Evolutionary conservation across 345 rosid species (phyloP).

Genomic region (Corchorus olitorius): DNA sequence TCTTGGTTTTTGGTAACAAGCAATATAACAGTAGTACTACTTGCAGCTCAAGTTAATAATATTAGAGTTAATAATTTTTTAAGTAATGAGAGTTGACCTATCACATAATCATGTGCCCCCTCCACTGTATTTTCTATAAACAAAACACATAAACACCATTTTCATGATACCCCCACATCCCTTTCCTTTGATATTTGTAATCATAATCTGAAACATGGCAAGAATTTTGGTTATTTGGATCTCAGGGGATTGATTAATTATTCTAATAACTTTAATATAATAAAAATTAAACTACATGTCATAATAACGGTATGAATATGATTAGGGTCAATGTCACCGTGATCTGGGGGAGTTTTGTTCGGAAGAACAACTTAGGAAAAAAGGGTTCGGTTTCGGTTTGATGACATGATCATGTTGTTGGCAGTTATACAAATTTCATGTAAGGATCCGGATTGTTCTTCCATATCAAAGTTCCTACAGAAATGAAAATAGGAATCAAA

Average conservation of each 20-base stretch:
- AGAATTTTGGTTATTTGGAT: conserved; percentile 27
- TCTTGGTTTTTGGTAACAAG: conserved; percentile 1
- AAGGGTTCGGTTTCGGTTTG: no score
- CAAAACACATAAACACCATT: conserved; percentile 22
- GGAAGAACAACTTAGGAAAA: no score
- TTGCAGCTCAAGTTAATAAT: neutral
- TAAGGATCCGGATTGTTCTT: neutral
- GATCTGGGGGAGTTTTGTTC: neutral
- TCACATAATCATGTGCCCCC: conserved; percentile 45
- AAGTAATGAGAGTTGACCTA: conserved; percentile 29
- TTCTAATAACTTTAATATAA: neutral
- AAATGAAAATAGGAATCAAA: neutral
- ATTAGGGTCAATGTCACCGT: conserved; percentile 5
- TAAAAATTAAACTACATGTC: neutral
- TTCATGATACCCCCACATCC: conserved; percentile 29
- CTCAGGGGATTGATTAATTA: neutral
- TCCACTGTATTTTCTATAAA: conserved; percentile 31
- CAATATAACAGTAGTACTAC: conserved; percentile 2
- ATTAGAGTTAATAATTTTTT: neutral
- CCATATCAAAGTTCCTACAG: neutral
- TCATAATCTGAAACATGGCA: conserved; percentile 29
- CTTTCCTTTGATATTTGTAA: conserved; percentile 20
- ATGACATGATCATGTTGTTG: no score
- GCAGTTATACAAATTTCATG: neutral
- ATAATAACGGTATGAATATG: neutral